phyloP scores from a whole-genome alignment of 106 monocot species.

The Iris macrosiphon region DNA sequence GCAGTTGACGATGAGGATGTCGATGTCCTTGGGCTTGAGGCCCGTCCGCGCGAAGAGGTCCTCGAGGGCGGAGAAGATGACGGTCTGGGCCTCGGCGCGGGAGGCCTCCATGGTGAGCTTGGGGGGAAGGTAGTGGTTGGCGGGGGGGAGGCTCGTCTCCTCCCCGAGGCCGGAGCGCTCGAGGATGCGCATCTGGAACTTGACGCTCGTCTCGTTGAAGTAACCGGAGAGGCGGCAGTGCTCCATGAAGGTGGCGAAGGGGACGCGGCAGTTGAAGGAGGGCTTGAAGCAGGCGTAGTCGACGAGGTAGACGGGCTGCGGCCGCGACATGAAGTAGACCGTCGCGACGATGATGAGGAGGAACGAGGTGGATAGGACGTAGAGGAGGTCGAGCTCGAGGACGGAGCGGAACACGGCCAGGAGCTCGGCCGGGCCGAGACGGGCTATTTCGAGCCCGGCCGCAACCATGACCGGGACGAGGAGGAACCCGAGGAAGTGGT shows the following conservation, averaged over 20 bases:
- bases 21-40: constrained; percentile 29
- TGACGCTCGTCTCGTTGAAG: constrained; percentile 20
- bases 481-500: constrained; percentile 33
- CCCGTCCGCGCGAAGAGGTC: constrained; percentile 29
- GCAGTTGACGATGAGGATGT: constrained; percentile 48
- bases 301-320: background rate
- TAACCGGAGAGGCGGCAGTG: constrained; percentile 5
- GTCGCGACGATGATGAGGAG: too few relatives aligned
- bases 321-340: too few relatives aligned
- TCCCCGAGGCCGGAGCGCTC: constrained; percentile 22
- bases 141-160: constrained; percentile 29
- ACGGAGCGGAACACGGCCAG: background rate
- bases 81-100: constrained; percentile 34
- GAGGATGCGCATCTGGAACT: constrained; percentile 28
- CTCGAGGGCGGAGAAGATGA: constrained; percentile 31
- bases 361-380: too few relatives aligned
- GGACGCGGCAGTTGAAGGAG: background rate
- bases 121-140: constrained; percentile 22
- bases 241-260: background rate
- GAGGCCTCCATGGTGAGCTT: constrained; percentile 13
- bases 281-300: constrained; percentile 5
- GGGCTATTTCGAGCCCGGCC: constrained; percentile 11
- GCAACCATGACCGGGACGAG: constrained; percentile 26
- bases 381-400: background rate
- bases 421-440: constrained; percentile 22